These are phyloP conservation scores for Lactarius pseudohatsudake DNA, from an alignment of 768 basidiomycete species.

Conservation along the genomic window DNA sequence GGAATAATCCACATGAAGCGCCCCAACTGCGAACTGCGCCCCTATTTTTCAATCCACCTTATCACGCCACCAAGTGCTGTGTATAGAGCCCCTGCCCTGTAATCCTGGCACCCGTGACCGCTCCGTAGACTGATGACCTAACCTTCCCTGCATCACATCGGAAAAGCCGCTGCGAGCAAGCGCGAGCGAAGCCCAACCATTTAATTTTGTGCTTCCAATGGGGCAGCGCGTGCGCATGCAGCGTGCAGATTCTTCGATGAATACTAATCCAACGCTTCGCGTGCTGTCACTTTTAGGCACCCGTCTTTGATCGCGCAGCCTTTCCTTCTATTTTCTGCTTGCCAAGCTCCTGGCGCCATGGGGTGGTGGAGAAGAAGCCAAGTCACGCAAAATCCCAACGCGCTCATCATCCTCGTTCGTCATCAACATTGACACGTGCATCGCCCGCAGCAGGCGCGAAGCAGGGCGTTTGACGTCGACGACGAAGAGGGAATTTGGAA, in stretches of 20 bases:
- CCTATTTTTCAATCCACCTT: slow-evolving; percentile 7
- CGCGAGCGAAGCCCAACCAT: background rate
- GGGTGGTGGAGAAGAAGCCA: background rate
- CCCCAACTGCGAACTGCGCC: background rate
- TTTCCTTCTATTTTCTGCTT: background rate
- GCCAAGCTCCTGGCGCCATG: background rate
- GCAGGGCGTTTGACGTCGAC: background rate
- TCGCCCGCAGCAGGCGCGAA: background rate
- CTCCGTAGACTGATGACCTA: background rate
- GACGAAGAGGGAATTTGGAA: background rate
- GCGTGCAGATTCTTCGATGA: background rate
- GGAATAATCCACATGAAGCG: slow-evolving; percentile 6
- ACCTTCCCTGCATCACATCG: slow-evolving; percentile 18
- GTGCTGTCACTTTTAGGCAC: slow-evolving; percentile 5
- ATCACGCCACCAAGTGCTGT: slow-evolving; percentile 22
- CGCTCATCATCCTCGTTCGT: background rate
- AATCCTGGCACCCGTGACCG: slow-evolving; percentile 7
- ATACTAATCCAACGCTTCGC: background rate
- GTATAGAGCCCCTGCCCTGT: background rate
- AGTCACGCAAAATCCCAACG: background rate
- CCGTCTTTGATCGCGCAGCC: slow-evolving; percentile 6
- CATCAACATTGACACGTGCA: background rate
- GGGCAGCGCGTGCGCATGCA: background rate
- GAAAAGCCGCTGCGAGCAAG: background rate
- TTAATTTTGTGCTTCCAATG: background rate